Evolutionary conservation across 495 filamentous ascomycete genomes (phyloP), one percentile per base, ranked within the genome.

Genomic region (Aspergillus sclerotioniger): DNA sequence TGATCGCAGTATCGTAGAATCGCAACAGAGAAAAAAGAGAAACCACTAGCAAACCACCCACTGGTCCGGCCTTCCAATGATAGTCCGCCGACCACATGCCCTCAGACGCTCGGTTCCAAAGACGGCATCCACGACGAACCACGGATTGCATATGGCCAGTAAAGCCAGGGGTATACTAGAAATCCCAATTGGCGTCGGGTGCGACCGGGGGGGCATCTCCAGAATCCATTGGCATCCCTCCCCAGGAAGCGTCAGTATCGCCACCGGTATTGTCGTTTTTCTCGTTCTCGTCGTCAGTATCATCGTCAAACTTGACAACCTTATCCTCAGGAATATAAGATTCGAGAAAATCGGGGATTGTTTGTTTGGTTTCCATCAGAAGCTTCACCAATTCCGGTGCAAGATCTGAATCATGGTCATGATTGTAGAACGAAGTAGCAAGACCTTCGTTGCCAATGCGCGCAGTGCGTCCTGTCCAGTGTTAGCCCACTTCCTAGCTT

Each of bases 391-490:
- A 75, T 1, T 85, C 82, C 1, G 76, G 67, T 0, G 83, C 92
- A 25, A 98, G 70, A 8, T 86, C 82, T 48, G 82, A 77, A 58
- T 98, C 88, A 0, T 77, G 69, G 0, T 82, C 78, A 3, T 85
- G 81, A 63, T 85, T 90, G 77, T 88, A 97, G 74, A 98, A 96
- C 0, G 92, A 93, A 0, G 90, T 91, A 0, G 94, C 92, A 13
- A 91, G 72, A 16, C 94, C 94, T 47, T 81, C 80, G 50, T 96
- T 89, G 6, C 94, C 94, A 67, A 97, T 97, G 51, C 94, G 90
- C 47, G 89, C 94, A 60, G 94, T 98, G 56, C 94, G 92, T 49
- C 94, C 88, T 91, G 53, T 25, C 16, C 17, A 19, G n/a, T 8
- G 19, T 61, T 43, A 49, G n/a, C 25, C 5, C 25, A 25, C 25